phyloP scores from a whole-genome alignment of 2,329 filamentous ascomycete species.

The Cephalotrichum gorgonifer region DNA sequence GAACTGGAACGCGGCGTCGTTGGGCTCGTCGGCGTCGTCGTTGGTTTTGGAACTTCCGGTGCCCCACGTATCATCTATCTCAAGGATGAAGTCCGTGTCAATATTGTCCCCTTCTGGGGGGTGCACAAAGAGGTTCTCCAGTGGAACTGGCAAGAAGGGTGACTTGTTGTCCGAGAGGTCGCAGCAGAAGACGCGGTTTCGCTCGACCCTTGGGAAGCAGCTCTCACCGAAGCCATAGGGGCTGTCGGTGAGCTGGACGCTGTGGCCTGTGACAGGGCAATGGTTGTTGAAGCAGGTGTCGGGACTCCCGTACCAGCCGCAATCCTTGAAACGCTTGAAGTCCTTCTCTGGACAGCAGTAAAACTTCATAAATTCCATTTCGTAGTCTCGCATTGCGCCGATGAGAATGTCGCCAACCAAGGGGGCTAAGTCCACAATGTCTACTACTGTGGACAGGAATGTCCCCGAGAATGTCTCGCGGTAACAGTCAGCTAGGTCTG shows the following conservation, averaged over 20 bases:
- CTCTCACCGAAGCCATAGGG: slow-evolving; percentile 10
- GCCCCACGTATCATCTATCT: slow-evolving; percentile 17
- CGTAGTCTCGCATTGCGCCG: slow-evolving; percentile 8
- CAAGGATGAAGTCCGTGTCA: slow-evolving; percentile 18
- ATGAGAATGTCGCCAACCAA: not conserved
- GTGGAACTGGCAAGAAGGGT: slow-evolving; percentile 23
- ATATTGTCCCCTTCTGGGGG: slow-evolving; percentile 18
- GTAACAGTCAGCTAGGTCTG: too few relatives aligned
- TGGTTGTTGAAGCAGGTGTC: too few relatives aligned
- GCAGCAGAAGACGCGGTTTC: slow-evolving; percentile 21
- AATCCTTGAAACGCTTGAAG: slow-evolving; percentile 18
- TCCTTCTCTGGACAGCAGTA: slow-evolving; percentile 18
- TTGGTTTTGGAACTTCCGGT: not conserved
- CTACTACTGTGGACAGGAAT: slow-evolving; percentile 6
- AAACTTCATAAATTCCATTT: slow-evolving; percentile 11
- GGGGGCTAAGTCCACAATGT: not conserved
- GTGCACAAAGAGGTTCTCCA: slow-evolving; percentile 22
- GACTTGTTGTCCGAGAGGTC: slow-evolving; percentile 14
- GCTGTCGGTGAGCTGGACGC: slow-evolving; percentile 17
- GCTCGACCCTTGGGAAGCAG: slow-evolving; percentile 1
- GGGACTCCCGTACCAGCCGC: slow-evolving; percentile 24
- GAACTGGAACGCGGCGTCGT: slow-evolving; percentile 21
- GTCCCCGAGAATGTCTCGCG: slow-evolving; percentile 15
- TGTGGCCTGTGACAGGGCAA: too few relatives aligned
- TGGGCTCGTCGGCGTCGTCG: slow-evolving; percentile 13